Evolutionary conservation across 805 yeast species (phyloP).

Genomic region (Brettanomyces nanus): DNA sequence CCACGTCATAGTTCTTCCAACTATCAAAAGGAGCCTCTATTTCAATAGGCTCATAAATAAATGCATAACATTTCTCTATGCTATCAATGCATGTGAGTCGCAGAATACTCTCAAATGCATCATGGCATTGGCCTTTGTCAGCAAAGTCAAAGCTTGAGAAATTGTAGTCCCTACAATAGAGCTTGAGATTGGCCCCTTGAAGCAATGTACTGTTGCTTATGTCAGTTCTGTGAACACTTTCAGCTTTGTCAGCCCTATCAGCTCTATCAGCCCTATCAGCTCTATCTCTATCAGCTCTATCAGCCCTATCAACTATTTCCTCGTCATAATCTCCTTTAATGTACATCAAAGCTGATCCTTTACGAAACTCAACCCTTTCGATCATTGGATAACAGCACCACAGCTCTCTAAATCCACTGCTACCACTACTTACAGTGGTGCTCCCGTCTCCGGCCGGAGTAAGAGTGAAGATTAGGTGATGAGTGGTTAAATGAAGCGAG

Average conservation of each 20-base stretch:
- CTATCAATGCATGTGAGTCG: constrained; percentile 50
- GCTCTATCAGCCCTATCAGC: neutral
- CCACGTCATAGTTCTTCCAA: constrained; percentile 64
- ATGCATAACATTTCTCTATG: constrained; percentile 67
- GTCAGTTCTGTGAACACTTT: too few species aligned
- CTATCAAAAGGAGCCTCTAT: constrained; percentile 58
- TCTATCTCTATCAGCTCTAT: too few species aligned
- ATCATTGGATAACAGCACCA: constrained; percentile 92
- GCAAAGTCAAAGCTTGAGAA: constrained; percentile 69
- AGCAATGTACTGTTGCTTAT: constrained; percentile 8
- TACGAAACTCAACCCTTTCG: constrained; percentile 46
- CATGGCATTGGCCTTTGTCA: constrained; percentile 49
- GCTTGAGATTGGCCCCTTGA: constrained; percentile 48
- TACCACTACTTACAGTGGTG: neutral
- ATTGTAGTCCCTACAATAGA: constrained; percentile 80
- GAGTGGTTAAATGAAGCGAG: constrained; percentile 61
- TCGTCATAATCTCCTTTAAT: neutral
- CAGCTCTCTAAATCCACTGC: constrained; percentile 42
- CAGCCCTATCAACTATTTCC: neutral
- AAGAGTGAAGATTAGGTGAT: constrained; percentile 59
- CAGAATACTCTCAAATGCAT: constrained; percentile 66
- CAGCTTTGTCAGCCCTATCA: neutral
- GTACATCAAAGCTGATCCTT: constrained; percentile 39
- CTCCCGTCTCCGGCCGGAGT: constrained; percentile 7
- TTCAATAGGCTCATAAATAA: constrained; percentile 65